Evolutionary conservation across 164 flowering plant species (phyloP), one percentile per base, ranked within the genome.

Genomic region (Echeveria elegans): DNA sequence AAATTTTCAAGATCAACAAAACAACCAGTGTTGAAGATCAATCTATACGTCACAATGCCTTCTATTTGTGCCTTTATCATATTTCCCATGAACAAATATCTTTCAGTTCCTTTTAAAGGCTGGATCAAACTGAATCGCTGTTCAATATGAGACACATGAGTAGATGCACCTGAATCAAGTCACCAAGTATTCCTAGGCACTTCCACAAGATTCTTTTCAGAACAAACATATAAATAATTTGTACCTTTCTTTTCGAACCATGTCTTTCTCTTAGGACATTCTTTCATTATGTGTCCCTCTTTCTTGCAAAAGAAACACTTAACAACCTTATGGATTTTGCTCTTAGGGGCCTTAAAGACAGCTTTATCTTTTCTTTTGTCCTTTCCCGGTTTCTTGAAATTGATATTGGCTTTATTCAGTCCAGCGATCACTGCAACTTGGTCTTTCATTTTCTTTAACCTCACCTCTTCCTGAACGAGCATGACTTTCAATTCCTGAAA

Each of bases 131-230:
- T n/a, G 48, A 66, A 66, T 70, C 70, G n/a, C 64, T 73, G 68
- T 59, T 66, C 40, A 0, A 14, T 9, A 45, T 66, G 66, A 1
- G 64, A 50, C 38, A 72, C 58, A 67, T 72, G 70, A 64, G 18
- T 63, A 64, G 31, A 8, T 0, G 47, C 47, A 43, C 3, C 14
- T 10, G 47, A 43, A 43, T 43, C 47, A 8, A 43, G 12, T 66
- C 71, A 73, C 69, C 69, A 65, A 29, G 66, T 60, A 47, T 65
- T 69, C n/a, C 4, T 38, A 64, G 63, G 61, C 64, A 43, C 34
- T 26, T 68, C 48, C 40, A 32, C 23, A 1, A 72, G 16, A 64
- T 68, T 63, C 5, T 69, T 66, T 69, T 73, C 64, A 56, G 53
- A 68, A 67, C 43, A 50, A 30, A 67, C 41, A 28, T 52, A 10